A percentile compares a stretch with the other conserved stretches of the same genome.
These are phyloP conservation scores for Verticillium klebahnii DNA, from an alignment of 2,329 filamentous ascomycete genomes.

Conservation along the genomic window DNA sequence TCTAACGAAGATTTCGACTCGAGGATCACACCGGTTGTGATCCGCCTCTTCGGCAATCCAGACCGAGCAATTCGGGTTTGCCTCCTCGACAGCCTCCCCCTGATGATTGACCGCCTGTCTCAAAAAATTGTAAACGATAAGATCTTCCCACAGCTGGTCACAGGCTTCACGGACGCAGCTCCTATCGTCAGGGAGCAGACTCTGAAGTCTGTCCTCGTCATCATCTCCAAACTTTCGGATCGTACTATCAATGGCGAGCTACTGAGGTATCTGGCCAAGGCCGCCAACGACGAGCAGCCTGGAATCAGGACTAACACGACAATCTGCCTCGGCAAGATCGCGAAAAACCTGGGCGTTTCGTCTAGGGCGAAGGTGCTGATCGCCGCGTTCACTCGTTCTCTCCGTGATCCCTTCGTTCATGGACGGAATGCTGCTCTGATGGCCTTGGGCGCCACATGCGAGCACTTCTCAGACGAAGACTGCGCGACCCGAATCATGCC, in stretches of 20 bases:
- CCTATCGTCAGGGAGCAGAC: conserved; percentile 94
- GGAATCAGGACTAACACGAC: conserved; percentile 98
- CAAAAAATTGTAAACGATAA: conserved; percentile 92
- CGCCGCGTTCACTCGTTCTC: conserved; percentile 83
- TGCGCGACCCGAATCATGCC: conserved; percentile 81
- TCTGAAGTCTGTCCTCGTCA: conserved; percentile 83
- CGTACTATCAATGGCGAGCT: conserved; percentile 91
- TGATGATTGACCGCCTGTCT: conserved; percentile 86
- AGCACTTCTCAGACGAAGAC: conserved; percentile 86
- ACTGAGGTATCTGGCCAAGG: conserved; percentile 85
- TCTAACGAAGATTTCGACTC: conserved; percentile 84
- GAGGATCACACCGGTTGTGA: conserved; percentile 77
- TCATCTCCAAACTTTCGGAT: conserved; percentile 87
- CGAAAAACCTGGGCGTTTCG: conserved; percentile 74
- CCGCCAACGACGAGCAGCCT: conserved; percentile 94
- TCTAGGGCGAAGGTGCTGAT: conserved; percentile 86
- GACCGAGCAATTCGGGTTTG: conserved; percentile 91
- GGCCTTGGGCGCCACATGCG: conserved; percentile 78
- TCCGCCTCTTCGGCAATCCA: conserved; percentile 84
- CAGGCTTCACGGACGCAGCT: conserved; percentile 87
- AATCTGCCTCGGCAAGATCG: conserved; percentile 94
- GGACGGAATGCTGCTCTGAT: conserved; percentile 85
- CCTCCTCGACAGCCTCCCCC: conserved; percentile 78
- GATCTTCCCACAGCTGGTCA: conserved; percentile 93
- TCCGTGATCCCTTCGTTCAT: conserved; percentile 92